Percentiles rank a stretch among this genome's conserved stretches.
These are phyloP conservation scores for Penicillium olsonii DNA, from an alignment of 2,329 filamentous ascomycete genomes.

Conservation along the genomic window DNA sequence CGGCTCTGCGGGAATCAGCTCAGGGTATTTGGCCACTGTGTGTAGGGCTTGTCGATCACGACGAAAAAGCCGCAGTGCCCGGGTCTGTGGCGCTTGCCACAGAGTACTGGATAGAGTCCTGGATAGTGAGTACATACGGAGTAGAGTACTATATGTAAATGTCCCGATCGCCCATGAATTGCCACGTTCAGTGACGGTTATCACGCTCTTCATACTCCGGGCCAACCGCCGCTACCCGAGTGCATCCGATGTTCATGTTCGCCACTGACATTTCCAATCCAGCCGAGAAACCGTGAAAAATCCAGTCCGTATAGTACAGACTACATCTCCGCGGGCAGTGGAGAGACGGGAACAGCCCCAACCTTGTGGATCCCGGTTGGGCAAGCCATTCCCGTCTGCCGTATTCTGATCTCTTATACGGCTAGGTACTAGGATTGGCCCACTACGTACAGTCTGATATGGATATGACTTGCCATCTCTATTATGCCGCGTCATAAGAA, in stretches of 20 bases:
- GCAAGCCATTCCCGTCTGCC: constrained; percentile 6
- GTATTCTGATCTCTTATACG: too few relatives aligned
- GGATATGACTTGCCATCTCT: neutral
- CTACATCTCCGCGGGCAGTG: constrained; percentile 2
- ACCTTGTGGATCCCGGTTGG: constrained; percentile 15
- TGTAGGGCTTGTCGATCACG: constrained; percentile 6
- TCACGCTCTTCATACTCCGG: neutral
- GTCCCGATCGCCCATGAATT: constrained; percentile 22
- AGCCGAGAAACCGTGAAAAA: too few relatives aligned
- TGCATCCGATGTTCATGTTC: constrained; percentile 12
- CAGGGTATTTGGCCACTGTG: too few relatives aligned
- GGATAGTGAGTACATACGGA: too few relatives aligned
- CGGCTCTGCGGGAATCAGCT: too few relatives aligned
- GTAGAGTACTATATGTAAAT: too few relatives aligned
- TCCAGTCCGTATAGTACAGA: too few relatives aligned
- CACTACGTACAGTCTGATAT: too few relatives aligned
- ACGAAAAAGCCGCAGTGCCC: neutral
- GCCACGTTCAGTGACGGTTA: constrained; percentile 27
- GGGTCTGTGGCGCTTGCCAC: too few relatives aligned
- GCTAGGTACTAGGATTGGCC: too few relatives aligned
- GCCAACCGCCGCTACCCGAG: constrained; percentile 18
- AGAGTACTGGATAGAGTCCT: too few relatives aligned
- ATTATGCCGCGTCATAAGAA: neutral
- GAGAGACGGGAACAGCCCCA: constrained; percentile 15
- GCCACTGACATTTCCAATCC: constrained; percentile 8